Conservation (phyloP, 2,329 filamentous ascomycete species). For the Aspergillus floridensis region DNA sequence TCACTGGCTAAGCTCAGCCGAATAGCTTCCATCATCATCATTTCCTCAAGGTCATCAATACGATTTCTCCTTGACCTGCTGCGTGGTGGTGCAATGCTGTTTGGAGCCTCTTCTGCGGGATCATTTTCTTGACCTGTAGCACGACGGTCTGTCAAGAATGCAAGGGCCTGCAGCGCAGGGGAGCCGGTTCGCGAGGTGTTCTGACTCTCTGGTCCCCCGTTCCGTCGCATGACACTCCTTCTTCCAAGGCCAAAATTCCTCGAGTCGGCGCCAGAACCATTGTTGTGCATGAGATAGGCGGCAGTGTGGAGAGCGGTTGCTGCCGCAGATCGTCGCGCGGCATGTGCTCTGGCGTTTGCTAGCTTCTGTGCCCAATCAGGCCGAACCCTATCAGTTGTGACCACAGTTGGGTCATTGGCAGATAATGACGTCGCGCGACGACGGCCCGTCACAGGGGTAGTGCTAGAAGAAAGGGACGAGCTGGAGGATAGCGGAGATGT, state of each 20-base stretch:
- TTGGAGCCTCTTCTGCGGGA: constrained; percentile 34
- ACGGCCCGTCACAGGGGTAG: constrained; percentile 42
- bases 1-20: constrained; percentile 86
- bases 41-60: constrained; percentile 87
- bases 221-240: constrained; percentile 48
- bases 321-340: constrained; percentile 81
- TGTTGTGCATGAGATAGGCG: constrained; percentile 76
- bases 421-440: constrained; percentile 70
- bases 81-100: constrained; percentile 41
- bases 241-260: constrained; percentile 58
- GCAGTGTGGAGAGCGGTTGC: constrained; percentile 93
- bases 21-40: constrained; percentile 99
- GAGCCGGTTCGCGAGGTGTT: constrained; percentile 36
- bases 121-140: constrained; percentile 33
- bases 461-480: constrained; percentile 68
- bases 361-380: constrained; percentile 95
- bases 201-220: constrained; percentile 35
- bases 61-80: constrained; percentile 59
- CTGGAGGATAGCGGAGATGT: constrained; percentile 80
- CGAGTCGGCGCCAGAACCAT: constrained; percentile 43
- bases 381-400: constrained; percentile 87
- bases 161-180: constrained; percentile 45
- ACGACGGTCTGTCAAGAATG: constrained; percentile 48
- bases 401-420: constrained; percentile 77
- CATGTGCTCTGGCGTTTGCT: constrained; percentile 77